Evolutionary conservation across 352 stramenopile genomes (phyloP), one percentile per base, ranked within the genome.

Genomic region (Phytophthora sojae): DNA sequence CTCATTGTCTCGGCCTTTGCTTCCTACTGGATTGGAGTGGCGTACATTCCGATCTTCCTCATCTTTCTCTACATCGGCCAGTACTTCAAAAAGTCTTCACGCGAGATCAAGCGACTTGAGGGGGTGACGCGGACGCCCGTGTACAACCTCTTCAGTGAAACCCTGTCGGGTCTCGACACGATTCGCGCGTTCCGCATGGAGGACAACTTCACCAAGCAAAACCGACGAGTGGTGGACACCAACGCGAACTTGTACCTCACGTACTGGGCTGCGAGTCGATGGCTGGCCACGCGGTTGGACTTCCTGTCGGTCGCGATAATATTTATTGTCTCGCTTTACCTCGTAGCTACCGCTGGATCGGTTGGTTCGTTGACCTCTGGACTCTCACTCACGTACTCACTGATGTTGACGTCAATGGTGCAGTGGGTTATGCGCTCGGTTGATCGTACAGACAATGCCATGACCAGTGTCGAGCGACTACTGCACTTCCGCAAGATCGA

Each of bases 271-370:
- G 75, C 79, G 4, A 75, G 79, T 69, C 97, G 97, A 52, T 99
- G 97, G 96, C 79, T 99, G 4, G 96, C 92, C 14, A 86, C 99
- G 35, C 88, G 98, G 6, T 80, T 99, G 30, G 95, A 92, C 44
- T 79, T 76, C 61, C 49, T 93, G 15, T 86, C 82, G 1, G 84
- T n/a, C n/a, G n/a, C n/a, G n/a, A n/a, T n/a, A n/a, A n/a, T n/a
- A n/a, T n/a, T n/a, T n/a, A n/a, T n/a, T n/a, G n/a, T n/a, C n/a
- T n/a, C n/a, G 44, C 64, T 99, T 6, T 97, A 97, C 45, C 67
- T 95, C 8, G 91, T 99, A 0, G 67, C 90, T 3, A 77, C 76
- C 2, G 77, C 75, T 45, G 77, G 74, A 6, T 35, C 47, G 2
- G 63, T 86, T 21, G 76, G 70, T 0, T 66, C 77, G 0, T 57